Base-by-base conservation (phyloP, 2,329 filamentous ascomycete species). In the Penicillium thymicola region DNA sequence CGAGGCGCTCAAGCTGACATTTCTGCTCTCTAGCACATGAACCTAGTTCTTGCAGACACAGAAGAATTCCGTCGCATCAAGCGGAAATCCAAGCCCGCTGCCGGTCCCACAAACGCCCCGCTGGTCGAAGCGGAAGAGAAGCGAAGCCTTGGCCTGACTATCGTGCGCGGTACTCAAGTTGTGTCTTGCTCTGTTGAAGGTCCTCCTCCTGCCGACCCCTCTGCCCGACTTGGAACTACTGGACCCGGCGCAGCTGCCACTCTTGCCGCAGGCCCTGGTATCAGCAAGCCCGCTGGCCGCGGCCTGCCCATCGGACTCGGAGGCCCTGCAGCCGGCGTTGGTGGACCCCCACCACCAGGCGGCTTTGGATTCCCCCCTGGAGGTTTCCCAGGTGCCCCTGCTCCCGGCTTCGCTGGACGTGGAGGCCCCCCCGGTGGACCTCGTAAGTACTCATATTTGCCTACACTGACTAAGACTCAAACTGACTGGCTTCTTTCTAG, bases 21-120 rank as follows among this genome's bases (percentile, higher is more conserved):
- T 59, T 57, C 25, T 49, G 2, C 37, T 36, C 59, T 52, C 48
- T 64, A 96, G 92, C 94, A 99, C 78, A 99, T 99, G 94, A 99
- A 99, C 76, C 85, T 99, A 64, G 94, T 99, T 60, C 89, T 99
- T 61, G 94, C 93, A 77, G 94, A 99, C 72, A 97, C 94, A 66
- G 94, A 99, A 84, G 93, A 97, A 76, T 97, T 96, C 77, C 89
- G 92, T 74, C 89, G 89, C 72, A 88, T 93, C 61, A 95, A 94
- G 81, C 85, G 89, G 76, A 93, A 89, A 81, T 85, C 85, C 67
- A 95, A 94, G 79, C 72, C 75, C 45, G 69, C 74, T 49, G 81
- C 86, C 63, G 82, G 82, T 54, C 82, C 85, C 65, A 75, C 83
- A 48, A 80, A 82, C 61, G 84, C 89, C 70, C 73, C 77, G 52